Evolutionary conservation across 2,329 filamentous ascomycete genomes (phyloP).

Genomic region (Aspergillus sp.): DNA sequence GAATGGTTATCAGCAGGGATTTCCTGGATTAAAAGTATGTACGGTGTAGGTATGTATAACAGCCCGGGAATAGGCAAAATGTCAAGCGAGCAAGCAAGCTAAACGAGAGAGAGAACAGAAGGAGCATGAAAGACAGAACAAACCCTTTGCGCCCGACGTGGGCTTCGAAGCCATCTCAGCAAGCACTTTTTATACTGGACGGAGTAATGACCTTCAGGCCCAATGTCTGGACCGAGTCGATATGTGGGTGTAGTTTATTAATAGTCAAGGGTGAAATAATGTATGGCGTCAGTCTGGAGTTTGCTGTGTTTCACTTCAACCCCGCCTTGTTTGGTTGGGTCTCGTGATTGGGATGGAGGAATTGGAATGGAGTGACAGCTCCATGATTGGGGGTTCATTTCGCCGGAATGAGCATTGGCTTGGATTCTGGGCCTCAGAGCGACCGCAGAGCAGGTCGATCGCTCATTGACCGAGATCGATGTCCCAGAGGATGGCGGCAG

Average conservation of each 20-base stretch:
- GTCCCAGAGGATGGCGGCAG: background rate
- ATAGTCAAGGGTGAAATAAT: slow-evolving; percentile 19
- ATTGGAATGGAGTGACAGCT: background rate
- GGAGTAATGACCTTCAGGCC: background rate
- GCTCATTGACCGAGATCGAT: background rate
- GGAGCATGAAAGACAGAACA: background rate
- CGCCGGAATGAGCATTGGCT: background rate
- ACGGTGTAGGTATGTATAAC: background rate
- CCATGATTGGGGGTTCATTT: background rate
- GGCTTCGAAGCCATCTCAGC: slow-evolving; percentile 15
- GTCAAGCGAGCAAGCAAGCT: background rate
- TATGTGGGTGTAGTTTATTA: slow-evolving; percentile 16
- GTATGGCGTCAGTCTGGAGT: slow-evolving; percentile 23
- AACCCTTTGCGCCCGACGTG: slow-evolving; percentile 18
- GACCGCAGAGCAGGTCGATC: background rate
- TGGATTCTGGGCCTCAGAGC: slow-evolving; percentile 3
- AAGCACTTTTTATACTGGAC: background rate
- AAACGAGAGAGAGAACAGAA: background rate
- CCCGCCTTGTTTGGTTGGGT: slow-evolving; percentile 13
- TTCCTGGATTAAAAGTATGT: background rate
- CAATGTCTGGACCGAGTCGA: slow-evolving; percentile 3
- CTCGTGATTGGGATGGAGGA: slow-evolving; percentile 13
- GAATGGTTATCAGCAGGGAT: slow-evolving; percentile 11
- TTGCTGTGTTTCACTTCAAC: slow-evolving; percentile 5
- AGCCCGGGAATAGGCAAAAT: background rate